These are phyloP conservation scores for Penicillium arizonense DNA, from an alignment of 495 filamentous ascomycete species.

Conservation along the genomic window DNA sequence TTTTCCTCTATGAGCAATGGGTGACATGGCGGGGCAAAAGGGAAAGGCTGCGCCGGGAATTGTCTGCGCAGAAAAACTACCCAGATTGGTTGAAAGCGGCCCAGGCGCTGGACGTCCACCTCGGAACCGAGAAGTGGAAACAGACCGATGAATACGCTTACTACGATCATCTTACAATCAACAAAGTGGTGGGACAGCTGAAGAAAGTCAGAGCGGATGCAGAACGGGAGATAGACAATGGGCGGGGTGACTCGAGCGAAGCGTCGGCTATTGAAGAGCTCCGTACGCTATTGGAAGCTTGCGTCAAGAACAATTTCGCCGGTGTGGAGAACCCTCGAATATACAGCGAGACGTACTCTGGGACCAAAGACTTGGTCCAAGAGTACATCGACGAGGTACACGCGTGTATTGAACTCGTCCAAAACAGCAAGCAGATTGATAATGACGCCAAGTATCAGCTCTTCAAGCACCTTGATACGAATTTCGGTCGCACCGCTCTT, in stretches of 20 bases:
- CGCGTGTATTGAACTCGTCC: conserved; percentile 61
- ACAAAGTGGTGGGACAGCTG: conserved; percentile 72
- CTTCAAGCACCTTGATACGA: conserved; percentile 85
- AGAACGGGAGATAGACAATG: conserved; percentile 41
- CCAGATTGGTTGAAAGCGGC: conserved; percentile 78
- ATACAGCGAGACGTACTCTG: conserved; percentile 95
- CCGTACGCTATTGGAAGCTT: conserved; percentile 74
- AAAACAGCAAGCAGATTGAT: conserved; percentile 62
- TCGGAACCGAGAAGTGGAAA: conserved; percentile 87
- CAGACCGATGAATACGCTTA: conserved; percentile 87
- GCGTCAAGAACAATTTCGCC: conserved; percentile 95
- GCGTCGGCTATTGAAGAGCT: conserved; percentile 67
- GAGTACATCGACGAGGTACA: conserved; percentile 77
- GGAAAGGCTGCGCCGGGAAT: conserved; percentile 62
- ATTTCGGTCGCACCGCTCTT: conserved; percentile 88
- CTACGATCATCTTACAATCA: conserved; percentile 84
- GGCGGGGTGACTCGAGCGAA: conserved; percentile 23
- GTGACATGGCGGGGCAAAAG: conserved; percentile 64
- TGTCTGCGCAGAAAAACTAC: conserved; percentile 72
- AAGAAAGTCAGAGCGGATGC: conserved; percentile 57
- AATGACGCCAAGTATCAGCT: conserved; percentile 74
- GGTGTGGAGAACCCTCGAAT: conserved; percentile 92
- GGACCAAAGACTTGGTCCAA: conserved; percentile 91
- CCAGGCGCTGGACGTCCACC: conserved; percentile 72
- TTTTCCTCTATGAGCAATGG: conserved; percentile 77